Evolutionary conservation across 805 yeast species (phyloP).

Genomic region (Metschnikowia continentalis): DNA sequence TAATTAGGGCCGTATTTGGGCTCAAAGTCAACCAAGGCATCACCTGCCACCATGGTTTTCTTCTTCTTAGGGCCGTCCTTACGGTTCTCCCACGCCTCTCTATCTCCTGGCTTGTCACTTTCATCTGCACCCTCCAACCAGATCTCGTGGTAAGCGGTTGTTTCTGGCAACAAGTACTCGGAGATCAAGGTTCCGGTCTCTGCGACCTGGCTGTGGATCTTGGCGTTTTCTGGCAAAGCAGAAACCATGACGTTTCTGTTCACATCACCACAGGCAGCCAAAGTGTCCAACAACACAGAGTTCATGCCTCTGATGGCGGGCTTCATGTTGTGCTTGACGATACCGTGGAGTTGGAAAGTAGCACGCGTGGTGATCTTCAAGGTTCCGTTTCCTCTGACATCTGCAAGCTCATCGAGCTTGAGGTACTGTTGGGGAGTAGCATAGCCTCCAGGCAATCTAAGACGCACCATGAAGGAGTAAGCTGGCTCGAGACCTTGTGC

Average conservation of each 20-base stretch:
- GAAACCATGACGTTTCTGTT: conserved; percentile 92
- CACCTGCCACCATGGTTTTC: conserved; percentile 82
- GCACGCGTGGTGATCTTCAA: conserved; percentile 95
- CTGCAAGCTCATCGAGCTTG: conserved; percentile 74
- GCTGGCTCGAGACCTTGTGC: conserved; percentile 93
- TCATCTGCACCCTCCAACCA: conserved; percentile 89
- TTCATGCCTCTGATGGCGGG: conserved; percentile 93
- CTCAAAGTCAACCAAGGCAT: conserved; percentile 75
- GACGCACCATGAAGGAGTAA: conserved; percentile 94
- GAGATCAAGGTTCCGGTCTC: conserved; percentile 62
- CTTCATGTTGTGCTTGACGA: conserved; percentile 83
- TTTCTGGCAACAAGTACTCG: conserved; percentile 79
- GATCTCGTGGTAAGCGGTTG: conserved; percentile 95
- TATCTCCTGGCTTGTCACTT: conserved; percentile 63
- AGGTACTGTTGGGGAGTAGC: conserved; percentile 90
- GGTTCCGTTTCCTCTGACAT: conserved; percentile 85
- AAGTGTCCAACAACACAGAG: conserved; percentile 82
- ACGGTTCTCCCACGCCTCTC: conserved; percentile 59
- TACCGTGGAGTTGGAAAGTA: conserved; percentile 93
- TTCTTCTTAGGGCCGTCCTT: conserved; percentile 74
- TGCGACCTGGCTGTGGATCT: conserved; percentile 72
- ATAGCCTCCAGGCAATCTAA: conserved; percentile 89
- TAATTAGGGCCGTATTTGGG: conserved; percentile 85
- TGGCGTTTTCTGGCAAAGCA: conserved; percentile 83
- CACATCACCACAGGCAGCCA: conserved; percentile 98